phyloP scores from a whole-genome alignment of 208 protist genomes.

The Hexamita inflata region DNA sequence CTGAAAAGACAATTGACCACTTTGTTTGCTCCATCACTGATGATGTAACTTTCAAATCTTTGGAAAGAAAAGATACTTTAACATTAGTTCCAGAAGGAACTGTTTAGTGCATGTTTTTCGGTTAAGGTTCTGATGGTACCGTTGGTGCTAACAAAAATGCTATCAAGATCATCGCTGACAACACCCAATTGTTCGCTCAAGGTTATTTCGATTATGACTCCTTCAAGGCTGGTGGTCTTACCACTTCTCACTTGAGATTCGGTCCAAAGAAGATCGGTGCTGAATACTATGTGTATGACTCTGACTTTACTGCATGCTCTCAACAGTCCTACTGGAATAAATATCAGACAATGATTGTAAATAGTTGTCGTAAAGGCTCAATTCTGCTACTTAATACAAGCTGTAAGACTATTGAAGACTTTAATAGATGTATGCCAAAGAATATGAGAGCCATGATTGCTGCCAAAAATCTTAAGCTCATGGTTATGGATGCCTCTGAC shows the following conservation, averaged over 20 bases:
- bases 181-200: constrained; percentile 49
- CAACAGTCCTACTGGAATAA: constrained; percentile 47
- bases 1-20: constrained; percentile 43
- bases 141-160: constrained; percentile 59
- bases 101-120: constrained; percentile 55
- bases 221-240: constrained; percentile 56
- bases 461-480: constrained; percentile 34
- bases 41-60: constrained; percentile 53
- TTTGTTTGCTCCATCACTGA: constrained; percentile 58
- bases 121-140: constrained; percentile 57
- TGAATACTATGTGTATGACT: constrained; percentile 49
- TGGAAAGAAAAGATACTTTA: constrained; percentile 37
- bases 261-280: constrained; percentile 50
- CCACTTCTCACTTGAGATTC: constrained; percentile 57
- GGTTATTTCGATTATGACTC: constrained; percentile 59
- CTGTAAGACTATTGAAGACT: constrained; percentile 35
- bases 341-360: constrained; percentile 46
- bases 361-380: constrained; percentile 35
- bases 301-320: constrained; percentile 56
- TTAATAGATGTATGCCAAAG: constrained; percentile 45
- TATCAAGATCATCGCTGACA: constrained; percentile 55
- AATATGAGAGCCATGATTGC: constrained; percentile 46
- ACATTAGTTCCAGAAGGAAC: constrained; percentile 42
- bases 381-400: constrained; percentile 53
- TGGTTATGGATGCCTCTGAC: constrained; percentile 49